Base-by-base conservation (phyloP, 2,329 filamentous ascomycete species). In the Exophiala xenobiotica region DNA sequence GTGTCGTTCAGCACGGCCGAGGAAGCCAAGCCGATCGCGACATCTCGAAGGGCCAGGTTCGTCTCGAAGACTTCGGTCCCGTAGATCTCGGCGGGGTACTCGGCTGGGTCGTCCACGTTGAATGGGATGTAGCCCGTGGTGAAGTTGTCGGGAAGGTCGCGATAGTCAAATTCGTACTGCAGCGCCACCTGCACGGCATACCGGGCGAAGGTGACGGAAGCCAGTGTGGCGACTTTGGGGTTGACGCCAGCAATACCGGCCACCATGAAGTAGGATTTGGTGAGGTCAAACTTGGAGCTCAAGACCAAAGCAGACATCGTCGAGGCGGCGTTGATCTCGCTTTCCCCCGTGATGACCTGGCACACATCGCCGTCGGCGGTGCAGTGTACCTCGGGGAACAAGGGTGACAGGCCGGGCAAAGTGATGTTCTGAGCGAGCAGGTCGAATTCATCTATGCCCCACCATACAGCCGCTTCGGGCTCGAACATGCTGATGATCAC, bases 221-320 rank as follows among this genome's bases (percentile, higher is more conserved):
- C 81, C 3, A 87, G 74, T 0, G 86, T 88, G 18, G 78, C 82
- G 20, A 81, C 69, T 54, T 83, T 79, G 0, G 87, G 87, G 65
- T 82, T 89, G 37, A 88, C 76, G n/a, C 87, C 87, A 1, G 82
- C 86, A 56, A 91, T 90, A 2, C 87, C 87, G 1, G 78, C 81
- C 23, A 88, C 67, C 51, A 90, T 68, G 68, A 89, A 88, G 70
- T 90, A 90, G 1, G 86, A 86, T 41, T 74, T 67, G 1, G 70
- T 76, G 9, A 90, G 74, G 67, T 90, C 77, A 66, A 90, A 88
- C 8, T 71, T 63, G 1, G 72, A 65, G 0, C 81, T 86, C 11
- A 84, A 74, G n/a, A 80, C 72, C 7, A 90, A 73, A 0, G 86
- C 80, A 40, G 77, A 77, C 54, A 87, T 77, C 0, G 83, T 83